Evolutionary conservation across 2,329 filamentous ascomycete genomes (phyloP).

Genomic region (Aspergillus sojae): DNA sequence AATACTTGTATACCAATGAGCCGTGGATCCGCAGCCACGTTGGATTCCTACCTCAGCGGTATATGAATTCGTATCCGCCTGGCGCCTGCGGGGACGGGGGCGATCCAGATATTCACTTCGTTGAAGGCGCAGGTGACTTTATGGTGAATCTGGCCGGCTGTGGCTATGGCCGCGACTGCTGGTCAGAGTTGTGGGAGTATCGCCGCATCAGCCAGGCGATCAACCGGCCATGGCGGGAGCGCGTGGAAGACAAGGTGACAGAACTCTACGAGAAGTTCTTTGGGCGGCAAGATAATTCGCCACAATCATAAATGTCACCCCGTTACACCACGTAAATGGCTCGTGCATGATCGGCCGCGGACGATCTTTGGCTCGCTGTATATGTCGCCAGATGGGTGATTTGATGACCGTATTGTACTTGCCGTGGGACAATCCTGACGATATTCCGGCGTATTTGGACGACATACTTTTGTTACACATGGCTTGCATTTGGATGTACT

Average conservation of each 20-base stretch:
- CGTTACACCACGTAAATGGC: not conserved
- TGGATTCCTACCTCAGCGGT: slow-evolving; percentile 86
- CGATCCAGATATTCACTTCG: slow-evolving; percentile 80
- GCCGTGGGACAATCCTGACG: not conserved
- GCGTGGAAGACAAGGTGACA: slow-evolving; percentile 40
- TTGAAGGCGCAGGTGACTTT: slow-evolving; percentile 83
- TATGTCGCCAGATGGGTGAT: not conserved
- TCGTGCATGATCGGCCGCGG: not conserved
- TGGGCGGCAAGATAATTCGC: slow-evolving; percentile 3
- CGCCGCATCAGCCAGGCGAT: slow-evolving; percentile 87
- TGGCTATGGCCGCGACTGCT: slow-evolving; percentile 95
- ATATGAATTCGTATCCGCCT: slow-evolving; percentile 90
- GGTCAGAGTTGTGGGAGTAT: slow-evolving; percentile 97
- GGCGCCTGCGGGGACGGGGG: slow-evolving; percentile 71
- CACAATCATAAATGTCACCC: not conserved
- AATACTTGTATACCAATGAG: slow-evolving; percentile 87
- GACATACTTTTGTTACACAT: not conserved
- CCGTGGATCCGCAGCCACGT: slow-evolving; percentile 90
- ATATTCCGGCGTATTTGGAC: not conserved
- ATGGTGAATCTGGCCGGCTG: slow-evolving; percentile 98
- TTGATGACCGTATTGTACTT: not conserved
- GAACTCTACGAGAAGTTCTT: slow-evolving; percentile 27
- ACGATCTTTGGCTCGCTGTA: not conserved
- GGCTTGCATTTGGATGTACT: not conserved
- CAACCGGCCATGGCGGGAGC: slow-evolving; percentile 82